phyloP scores from a whole-genome alignment of 176 grass and related monocot genomes.

The Poa pratensis region DNA sequence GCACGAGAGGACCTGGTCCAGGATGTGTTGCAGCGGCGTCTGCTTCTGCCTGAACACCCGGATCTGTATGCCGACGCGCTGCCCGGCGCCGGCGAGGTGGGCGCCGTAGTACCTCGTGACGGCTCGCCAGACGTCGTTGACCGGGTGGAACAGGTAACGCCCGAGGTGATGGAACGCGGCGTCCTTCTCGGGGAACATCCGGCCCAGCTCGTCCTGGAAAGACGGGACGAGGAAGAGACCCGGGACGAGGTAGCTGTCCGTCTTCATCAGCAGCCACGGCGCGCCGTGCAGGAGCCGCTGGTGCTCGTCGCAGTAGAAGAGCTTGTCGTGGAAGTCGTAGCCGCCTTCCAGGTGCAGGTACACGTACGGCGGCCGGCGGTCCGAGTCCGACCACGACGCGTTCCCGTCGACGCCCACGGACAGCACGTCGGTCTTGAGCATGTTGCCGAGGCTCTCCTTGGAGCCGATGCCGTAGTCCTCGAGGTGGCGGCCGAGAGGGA shows the following conservation, averaged over 20 bases:
- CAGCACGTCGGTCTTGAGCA: not conserved
- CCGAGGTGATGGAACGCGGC: constrained; percentile 58
- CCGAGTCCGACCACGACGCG: not conserved
- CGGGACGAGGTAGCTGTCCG: constrained; percentile 64
- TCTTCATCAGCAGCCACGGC: constrained; percentile 60
- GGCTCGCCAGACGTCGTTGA: constrained; percentile 58
- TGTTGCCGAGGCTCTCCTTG: constrained; percentile 14
- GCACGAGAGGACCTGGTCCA: constrained; percentile 54
- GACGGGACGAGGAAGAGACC: constrained; percentile 58
- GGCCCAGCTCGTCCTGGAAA: constrained; percentile 41
- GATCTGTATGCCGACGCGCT: constrained; percentile 58
- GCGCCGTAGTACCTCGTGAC: constrained; percentile 48
- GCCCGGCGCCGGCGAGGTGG: constrained; percentile 33
- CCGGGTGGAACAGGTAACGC: constrained; percentile 69
- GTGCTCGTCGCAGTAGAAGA: constrained; percentile 73
- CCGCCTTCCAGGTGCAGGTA: constrained; percentile 70
- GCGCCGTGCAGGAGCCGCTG: constrained; percentile 43
- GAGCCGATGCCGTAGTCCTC: not conserved
- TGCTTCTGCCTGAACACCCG: constrained; percentile 39
- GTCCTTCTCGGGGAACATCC: constrained; percentile 65
- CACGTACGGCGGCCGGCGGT: constrained; percentile 32
- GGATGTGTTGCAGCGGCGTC: not conserved
- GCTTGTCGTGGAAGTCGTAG: constrained; percentile 56
- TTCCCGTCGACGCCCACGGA: not conserved
- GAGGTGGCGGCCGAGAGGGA: constrained; percentile 36